A percentile compares a stretch with the other conserved stretches of the same genome.
Evolutionary conservation across 179 eudicot species (phyloP).

Genomic region (Corrigiola litoralis): DNA sequence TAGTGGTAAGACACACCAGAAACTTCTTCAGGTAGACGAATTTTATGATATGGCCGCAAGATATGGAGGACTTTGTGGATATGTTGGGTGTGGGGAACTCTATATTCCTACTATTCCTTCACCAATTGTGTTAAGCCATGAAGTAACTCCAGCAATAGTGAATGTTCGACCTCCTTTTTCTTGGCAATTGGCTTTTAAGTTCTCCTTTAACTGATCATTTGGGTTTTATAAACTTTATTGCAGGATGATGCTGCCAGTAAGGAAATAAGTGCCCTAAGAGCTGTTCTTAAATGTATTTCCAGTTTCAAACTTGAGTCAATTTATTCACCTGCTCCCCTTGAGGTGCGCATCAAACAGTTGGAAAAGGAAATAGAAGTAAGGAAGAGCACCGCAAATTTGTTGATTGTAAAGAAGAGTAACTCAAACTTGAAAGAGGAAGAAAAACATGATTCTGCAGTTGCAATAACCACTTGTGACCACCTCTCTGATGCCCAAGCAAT

Average conservation of each 20-base stretch:
- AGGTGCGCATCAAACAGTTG: conserved; percentile 6
- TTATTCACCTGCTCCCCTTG: neutral
- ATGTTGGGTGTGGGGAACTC: too few relatives aligned
- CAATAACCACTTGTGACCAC: neutral
- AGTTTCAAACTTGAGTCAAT: neutral
- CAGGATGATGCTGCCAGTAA: conserved; percentile 10
- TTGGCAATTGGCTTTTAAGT: neutral
- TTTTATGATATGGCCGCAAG: too few relatives aligned
- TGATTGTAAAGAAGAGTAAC: neutral
- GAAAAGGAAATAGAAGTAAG: conserved; percentile 8
- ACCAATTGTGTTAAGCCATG: too few relatives aligned
- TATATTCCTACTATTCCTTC: too few relatives aligned
- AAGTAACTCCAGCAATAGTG: too few relatives aligned
- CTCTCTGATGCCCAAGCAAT: neutral
- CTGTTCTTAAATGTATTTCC: neutral
- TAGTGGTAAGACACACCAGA: too few relatives aligned
- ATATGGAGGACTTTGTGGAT: too few relatives aligned
- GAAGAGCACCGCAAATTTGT: neutral
- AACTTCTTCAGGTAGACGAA: too few relatives aligned
- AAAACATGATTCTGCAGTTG: neutral
- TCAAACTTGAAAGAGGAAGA: neutral
- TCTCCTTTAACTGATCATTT: neutral
- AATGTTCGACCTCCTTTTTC: too few relatives aligned
- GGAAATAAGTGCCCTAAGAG: conserved; percentile 10
- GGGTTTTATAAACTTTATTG: neutral